Conservation (phyloP, 2,329 filamentous ascomycete species). For the Cladosporium sphaerospermum region DNA sequence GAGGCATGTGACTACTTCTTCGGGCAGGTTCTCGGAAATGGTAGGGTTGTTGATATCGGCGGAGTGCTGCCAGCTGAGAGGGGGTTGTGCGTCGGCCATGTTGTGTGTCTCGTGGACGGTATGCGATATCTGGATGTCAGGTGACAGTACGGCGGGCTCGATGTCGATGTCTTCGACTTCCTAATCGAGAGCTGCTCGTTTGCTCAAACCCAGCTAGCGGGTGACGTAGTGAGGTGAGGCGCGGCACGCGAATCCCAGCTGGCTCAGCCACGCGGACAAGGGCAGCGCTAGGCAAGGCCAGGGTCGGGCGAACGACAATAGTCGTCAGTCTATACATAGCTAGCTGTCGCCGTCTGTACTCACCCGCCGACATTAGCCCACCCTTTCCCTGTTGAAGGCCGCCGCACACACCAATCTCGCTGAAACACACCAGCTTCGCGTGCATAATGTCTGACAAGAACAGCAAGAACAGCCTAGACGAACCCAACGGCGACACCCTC, state of each 20-base stretch:
- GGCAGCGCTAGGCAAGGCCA: neutral
- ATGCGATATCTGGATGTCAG: neutral
- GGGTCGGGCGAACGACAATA: conserved; percentile 9
- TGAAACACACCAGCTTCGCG: neutral
- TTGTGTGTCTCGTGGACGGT: neutral
- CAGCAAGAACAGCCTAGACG: conserved; percentile 16
- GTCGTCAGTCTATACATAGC: neutral
- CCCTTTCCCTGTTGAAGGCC: neutral
- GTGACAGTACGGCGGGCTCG: neutral
- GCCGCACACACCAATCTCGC: neutral
- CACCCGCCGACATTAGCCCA: conserved; percentile 2
- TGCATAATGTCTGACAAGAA: conserved; percentile 21
- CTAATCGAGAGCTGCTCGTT: neutral
- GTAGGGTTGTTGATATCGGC: conserved; percentile 66
- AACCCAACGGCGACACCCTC: conserved; percentile 17
- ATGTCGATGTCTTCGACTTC: neutral
- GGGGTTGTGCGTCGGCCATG: conserved; percentile 24
- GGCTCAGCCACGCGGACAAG: neutral
- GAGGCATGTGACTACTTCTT: conserved; percentile 82
- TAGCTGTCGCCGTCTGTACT: neutral
- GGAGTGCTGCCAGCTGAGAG: conserved; percentile 42
- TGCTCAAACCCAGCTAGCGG: neutral
- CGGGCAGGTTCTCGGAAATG: conserved; percentile 63
- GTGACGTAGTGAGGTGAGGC: conserved; percentile 5
- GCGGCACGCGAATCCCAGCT: neutral